phyloP scores from a whole-genome alignment of 1,284 basidiomycete species.

The Coniferiporia weirii region DNA sequence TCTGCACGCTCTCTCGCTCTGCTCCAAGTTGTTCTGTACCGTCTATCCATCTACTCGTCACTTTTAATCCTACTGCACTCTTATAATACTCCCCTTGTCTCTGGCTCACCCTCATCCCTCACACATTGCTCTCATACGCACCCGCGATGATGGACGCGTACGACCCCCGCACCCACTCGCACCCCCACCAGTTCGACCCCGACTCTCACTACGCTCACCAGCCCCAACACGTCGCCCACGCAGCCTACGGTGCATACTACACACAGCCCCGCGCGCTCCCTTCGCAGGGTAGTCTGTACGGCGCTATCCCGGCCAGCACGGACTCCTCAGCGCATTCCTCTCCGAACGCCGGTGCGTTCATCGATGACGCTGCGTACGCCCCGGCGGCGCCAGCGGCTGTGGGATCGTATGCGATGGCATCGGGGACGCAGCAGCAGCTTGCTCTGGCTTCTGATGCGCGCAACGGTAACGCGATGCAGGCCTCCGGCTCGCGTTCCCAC shows the following conservation, averaged over 20 bases:
- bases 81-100: background rate
- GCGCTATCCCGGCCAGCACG: background rate
- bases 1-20: background rate
- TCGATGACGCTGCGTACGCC: background rate
- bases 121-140: background rate
- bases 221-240: background rate
- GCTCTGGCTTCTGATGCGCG: too few relatives aligned
- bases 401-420: background rate
- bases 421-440: too few relatives aligned
- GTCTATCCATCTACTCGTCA: background rate
- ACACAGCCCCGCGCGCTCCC: background rate
- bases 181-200: background rate
- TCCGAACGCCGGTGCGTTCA: background rate
- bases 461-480: background rate
- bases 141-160: slow-evolving; percentile 18
- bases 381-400: background rate
- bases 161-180: slow-evolving; percentile 3
- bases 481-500: background rate
- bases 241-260: background rate
- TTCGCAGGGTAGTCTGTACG: background rate
- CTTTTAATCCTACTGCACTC: background rate
- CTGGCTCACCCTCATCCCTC: background rate
- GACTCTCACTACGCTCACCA: background rate
- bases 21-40: background rate
- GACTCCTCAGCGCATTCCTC: background rate